Base-by-base conservation (phyloP, 768 basidiomycete species). In the Kwoniella dejecticola region DNA sequence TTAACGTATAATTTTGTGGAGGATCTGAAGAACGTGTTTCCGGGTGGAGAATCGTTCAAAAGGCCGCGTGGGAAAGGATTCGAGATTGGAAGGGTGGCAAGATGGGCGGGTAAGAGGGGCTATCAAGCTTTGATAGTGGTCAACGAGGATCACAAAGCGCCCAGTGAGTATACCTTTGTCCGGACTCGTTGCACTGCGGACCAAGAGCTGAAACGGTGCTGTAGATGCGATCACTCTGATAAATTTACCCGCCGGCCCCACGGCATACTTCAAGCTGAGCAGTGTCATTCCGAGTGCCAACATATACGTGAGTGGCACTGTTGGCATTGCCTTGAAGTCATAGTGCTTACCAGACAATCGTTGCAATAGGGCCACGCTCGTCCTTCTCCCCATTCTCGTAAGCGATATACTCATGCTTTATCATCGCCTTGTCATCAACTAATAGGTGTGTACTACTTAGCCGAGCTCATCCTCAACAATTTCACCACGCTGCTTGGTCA, bases 401-500 rank as follows among this genome's bases (percentile, higher is more conserved):
- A 64, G 76, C 65, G 13, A n/a, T n/a, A 23, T 4, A 36, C 38
- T n/a, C n/a, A 17, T 23, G 24, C n/a, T n/a, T n/a, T 41, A 15
- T 40, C 19, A 13, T 23, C 50, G 36, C 30, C 24, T 33, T n/a
- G 42, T 19, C 26, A 40, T 17, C n/a, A 59, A 11, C 47, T 42
- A 19, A 54, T 5, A 26, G 31, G n/a, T 48, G 7, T 15, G 11
- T 2, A 5, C 38, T 19, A 31, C n/a, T 40, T 44, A 77, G 76
- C 96, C 41, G 96, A 99, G 79, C 87, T 98, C 40, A 89, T 98
- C 55, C 83, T 99, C 30, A 97, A 97, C 78, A 88, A 88, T 67
- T 97, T 99, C 74, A 89, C 90, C 0, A 98, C 96, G 0, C 85
- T 90, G 13, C 86, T 99, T 19, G 96, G 96, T 41, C 90, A 96